Evolutionary conservation across 768 basidiomycete species (phyloP).

Genomic region (Psilocybe cyanescens): DNA sequence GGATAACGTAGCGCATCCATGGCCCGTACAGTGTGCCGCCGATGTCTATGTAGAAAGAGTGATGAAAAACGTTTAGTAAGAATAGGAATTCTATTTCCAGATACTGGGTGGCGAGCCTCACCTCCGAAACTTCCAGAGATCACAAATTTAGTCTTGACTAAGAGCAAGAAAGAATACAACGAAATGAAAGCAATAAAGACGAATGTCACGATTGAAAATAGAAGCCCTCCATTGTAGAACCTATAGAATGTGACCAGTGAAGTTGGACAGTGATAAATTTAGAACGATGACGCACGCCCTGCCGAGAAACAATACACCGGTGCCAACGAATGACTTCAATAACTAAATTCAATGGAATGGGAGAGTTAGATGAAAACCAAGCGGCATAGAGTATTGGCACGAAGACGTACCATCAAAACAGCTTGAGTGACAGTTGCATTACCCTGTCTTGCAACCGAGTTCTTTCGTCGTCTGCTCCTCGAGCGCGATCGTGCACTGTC

Average conservation of each 20-base stretch:
- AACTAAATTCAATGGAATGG: constrained; percentile 48
- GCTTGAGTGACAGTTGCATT: constrained; percentile 93
- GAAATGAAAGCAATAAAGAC: constrained; percentile 84
- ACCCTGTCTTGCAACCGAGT: constrained; percentile 68
- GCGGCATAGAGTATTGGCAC: background rate
- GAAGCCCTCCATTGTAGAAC: constrained; percentile 93
- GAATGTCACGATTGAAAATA: constrained; percentile 85
- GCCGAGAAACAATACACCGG: constrained; percentile 94
- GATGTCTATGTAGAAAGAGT: constrained; percentile 61
- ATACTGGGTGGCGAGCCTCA: constrained; percentile 28
- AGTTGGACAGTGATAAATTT: background rate
- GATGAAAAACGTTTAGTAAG: background rate
- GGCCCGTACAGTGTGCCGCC: constrained; percentile 91
- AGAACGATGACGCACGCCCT: constrained; percentile 67
- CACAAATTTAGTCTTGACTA: constrained; percentile 85
- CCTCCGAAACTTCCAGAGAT: constrained; percentile 95
- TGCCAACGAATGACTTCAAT: constrained; percentile 93
- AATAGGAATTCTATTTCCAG: background rate
- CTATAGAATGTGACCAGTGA: constrained; percentile 37
- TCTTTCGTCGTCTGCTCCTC: constrained; percentile 55
- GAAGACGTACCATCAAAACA: constrained; percentile 77
- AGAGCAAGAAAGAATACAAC: constrained; percentile 90
- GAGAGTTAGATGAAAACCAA: background rate
- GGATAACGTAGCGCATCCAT: constrained; percentile 91
- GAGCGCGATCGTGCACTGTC: constrained; percentile 37